These are phyloP conservation scores for Crassisporium funariophilum DNA, from an alignment of 768 basidiomycete genomes.

Conservation along the genomic window DNA sequence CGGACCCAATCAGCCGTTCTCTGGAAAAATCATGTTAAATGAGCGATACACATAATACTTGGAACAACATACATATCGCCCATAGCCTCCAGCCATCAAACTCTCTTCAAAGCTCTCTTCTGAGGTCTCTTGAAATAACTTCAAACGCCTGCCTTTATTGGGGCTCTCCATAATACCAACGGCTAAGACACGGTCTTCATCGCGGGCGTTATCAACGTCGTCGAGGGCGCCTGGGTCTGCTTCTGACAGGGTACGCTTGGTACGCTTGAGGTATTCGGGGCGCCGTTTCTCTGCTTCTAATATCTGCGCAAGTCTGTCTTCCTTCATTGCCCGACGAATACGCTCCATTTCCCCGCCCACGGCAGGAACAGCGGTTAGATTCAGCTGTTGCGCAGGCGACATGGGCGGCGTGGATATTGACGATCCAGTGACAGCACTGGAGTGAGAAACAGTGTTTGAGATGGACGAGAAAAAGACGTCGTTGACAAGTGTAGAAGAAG, in stretches of 20 bases:
- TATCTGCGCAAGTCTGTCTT: slow-evolving; percentile 49
- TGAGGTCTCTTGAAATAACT: slow-evolving; percentile 79
- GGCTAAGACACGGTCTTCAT: slow-evolving; percentile 29
- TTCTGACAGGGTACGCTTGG: slow-evolving; percentile 49
- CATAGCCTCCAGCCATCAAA: slow-evolving; percentile 81
- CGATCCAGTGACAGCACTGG: slow-evolving; percentile 2
- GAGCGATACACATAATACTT: background rate
- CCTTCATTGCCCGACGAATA: slow-evolving; percentile 54
- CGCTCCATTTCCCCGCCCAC: slow-evolving; percentile 61
- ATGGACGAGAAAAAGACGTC: slow-evolving; percentile 26
- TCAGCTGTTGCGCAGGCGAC: slow-evolving; percentile 24
- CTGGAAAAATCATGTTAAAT: slow-evolving; percentile 30
- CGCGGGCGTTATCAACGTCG: slow-evolving; percentile 35
- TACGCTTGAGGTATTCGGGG: slow-evolving; percentile 72
- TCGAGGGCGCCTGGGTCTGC: slow-evolving; percentile 37
- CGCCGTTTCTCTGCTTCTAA: slow-evolving; percentile 63
- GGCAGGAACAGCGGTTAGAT: slow-evolving; percentile 20
- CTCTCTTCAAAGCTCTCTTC: slow-evolving; percentile 87
- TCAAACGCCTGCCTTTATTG: slow-evolving; percentile 68
- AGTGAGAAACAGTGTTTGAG: background rate
- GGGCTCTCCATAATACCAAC: slow-evolving; percentile 74
- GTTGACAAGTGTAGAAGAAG: slow-evolving; percentile 18
- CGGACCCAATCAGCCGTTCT: slow-evolving; percentile 64
- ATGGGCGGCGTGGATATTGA: slow-evolving; percentile 24
- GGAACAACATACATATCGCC: slow-evolving; percentile 60